phyloP scores from a whole-genome alignment of 306 rosid genomes.

The Cercis canadensis region DNA sequence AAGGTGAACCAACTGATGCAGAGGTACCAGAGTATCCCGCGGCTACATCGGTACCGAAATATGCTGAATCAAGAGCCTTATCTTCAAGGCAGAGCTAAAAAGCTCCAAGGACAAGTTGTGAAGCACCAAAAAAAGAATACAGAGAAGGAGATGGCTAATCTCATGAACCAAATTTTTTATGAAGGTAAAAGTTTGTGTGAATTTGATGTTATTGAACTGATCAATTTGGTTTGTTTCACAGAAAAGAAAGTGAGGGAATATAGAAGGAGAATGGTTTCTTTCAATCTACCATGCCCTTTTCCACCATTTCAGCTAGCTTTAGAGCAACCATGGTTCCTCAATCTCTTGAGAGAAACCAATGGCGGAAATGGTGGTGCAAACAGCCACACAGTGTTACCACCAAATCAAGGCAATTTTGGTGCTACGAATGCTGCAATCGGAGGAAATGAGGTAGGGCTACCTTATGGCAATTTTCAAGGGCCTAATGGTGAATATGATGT shows the following conservation, averaged over 20 bases:
- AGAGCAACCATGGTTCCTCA: too few species aligned
- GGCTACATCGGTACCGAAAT: slow-evolving; percentile 36
- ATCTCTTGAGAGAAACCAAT: too few species aligned
- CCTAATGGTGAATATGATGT: not conserved
- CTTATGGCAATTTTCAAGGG: not conserved
- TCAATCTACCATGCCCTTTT: too few species aligned
- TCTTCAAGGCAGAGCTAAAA: slow-evolving; percentile 34
- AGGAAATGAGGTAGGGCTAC: not conserved
- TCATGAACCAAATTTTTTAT: slow-evolving; percentile 33
- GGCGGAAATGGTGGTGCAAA: not conserved
- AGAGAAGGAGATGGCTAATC: slow-evolving; percentile 24
- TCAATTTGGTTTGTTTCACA: slow-evolving; percentile 14
- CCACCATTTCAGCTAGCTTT: not conserved
- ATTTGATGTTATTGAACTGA: slow-evolving; percentile 19
- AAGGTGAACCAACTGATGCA: slow-evolving; percentile 29
- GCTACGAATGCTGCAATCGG: not conserved
- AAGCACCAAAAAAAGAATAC: slow-evolving; percentile 34
- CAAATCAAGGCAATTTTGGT: not conserved
- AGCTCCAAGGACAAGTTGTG: slow-evolving; percentile 31
- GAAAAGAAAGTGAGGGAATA: slow-evolving; percentile 25
- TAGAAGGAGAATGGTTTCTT: slow-evolving; percentile 1
- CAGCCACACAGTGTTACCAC: not conserved
- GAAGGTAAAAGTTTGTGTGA: slow-evolving; percentile 34
- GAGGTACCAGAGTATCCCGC: slow-evolving; percentile 34
- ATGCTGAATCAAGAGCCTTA: slow-evolving; percentile 47